Evolutionary conservation across 148 eudicot species (phyloP).

Genomic region (Silene latifolia): DNA sequence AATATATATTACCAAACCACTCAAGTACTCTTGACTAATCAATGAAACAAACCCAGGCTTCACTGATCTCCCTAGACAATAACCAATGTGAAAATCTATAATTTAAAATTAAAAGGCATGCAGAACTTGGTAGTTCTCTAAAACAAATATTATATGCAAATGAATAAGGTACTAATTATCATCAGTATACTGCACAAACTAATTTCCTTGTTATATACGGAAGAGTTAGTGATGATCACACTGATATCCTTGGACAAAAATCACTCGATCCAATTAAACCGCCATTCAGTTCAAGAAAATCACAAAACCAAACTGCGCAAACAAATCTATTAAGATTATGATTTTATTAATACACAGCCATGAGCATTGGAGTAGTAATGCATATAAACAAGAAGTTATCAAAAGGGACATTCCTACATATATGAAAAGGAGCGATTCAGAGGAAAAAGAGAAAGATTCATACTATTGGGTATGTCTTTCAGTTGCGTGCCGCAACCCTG

Average conservation of each 20-base stretch:
- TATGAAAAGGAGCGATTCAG: background rate
- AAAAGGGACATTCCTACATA: background rate
- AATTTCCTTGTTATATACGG: background rate
- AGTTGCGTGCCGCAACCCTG: slow-evolving; percentile 89
- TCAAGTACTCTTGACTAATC: background rate
- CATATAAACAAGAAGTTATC: background rate
- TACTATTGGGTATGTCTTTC: slow-evolving; percentile 96
- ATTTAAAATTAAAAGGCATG: background rate
- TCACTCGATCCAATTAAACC: background rate
- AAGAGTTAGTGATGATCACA: background rate
- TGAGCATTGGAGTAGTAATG: background rate
- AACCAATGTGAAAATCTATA: background rate
- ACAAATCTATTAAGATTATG: background rate
- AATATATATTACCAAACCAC: background rate
- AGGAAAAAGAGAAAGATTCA: background rate
- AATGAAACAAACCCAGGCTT: background rate
- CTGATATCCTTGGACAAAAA: background rate
- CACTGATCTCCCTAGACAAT: background rate
- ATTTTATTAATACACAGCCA: background rate
- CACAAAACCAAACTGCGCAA: background rate
- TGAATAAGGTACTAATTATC: background rate
- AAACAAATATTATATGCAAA: background rate
- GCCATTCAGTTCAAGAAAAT: background rate
- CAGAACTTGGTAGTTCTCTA: background rate
- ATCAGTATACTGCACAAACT: background rate